phyloP scores from a whole-genome alignment of 2,329 filamentous ascomycete genomes.

The Aspergillus caelatus region DNA sequence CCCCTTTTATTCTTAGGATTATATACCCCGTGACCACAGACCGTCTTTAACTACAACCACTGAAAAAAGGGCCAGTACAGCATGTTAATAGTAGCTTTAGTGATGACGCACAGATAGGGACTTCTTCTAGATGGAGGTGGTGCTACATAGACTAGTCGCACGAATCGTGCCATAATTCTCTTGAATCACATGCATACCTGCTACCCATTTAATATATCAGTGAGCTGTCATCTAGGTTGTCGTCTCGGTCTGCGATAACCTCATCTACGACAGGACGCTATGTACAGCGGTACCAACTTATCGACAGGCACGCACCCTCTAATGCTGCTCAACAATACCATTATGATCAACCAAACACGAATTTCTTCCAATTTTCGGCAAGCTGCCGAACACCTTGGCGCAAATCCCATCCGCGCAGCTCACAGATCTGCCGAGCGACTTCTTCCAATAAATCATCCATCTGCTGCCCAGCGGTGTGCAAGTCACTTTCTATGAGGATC shows the following conservation, averaged over 20 bases:
- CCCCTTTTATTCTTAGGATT: no score
- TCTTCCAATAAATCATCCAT: constrained; percentile 81
- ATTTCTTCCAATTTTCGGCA: constrained; percentile 74
- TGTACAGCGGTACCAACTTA: not conserved
- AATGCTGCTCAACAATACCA: not conserved
- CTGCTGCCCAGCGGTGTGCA: constrained; percentile 76
- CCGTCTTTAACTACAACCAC: no score
- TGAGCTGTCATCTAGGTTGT: not conserved
- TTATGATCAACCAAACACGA: constrained; percentile 63
- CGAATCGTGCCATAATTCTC: not conserved
- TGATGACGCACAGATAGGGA: no score
- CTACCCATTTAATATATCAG: not conserved
- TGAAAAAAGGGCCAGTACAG: no score
- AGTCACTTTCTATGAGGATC: constrained; percentile 85
- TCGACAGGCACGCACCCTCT: no score
- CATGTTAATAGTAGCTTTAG: no score
- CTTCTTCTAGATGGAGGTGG: not conserved
- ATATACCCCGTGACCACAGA: no score
- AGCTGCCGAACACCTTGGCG: constrained; percentile 70
- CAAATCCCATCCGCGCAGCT: constrained; percentile 75
- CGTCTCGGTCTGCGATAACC: not conserved
- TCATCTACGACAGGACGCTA: not conserved
- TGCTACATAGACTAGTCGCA: not conserved
- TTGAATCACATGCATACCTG: not conserved
- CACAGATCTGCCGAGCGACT: constrained; percentile 74